Percentiles rank a stretch among this genome's conserved stretches.
phyloP scores from a whole-genome alignment of 148 eudicot species.

The Amaranthus cruentus region DNA sequence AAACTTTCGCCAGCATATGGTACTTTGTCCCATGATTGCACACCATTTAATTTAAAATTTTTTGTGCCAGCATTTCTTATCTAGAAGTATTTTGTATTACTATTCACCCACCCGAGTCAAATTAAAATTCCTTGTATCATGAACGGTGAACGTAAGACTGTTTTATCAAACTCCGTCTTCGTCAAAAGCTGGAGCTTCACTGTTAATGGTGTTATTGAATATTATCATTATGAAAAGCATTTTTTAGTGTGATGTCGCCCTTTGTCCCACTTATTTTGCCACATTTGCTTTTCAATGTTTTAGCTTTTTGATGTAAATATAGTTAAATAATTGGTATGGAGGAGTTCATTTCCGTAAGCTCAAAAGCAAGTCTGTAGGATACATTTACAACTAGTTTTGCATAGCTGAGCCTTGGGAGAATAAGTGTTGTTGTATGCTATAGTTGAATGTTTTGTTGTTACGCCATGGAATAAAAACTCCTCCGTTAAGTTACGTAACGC shows the following conservation, averaged over 20 bases:
- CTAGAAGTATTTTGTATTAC: background rate
- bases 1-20: background rate
- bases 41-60: background rate
- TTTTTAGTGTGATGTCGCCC: too few relatives aligned
- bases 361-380: background rate
- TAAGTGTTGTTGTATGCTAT: background rate
- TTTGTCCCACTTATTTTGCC: too few relatives aligned
- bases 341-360: too few relatives aligned
- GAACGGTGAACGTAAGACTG: background rate
- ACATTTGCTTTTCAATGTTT: too few relatives aligned
- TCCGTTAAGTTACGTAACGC: too few relatives aligned
- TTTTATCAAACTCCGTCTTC: background rate
- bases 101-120: background rate
- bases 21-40: too few relatives aligned
- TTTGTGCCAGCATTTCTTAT: background rate
- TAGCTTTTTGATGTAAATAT: too few relatives aligned
- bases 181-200: background rate
- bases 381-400: background rate
- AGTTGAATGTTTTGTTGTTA: background rate
- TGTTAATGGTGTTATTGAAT: background rate
- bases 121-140: background rate
- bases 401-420: background rate
- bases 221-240: background rate
- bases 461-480: too few relatives aligned
- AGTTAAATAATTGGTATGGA: too few relatives aligned